Evolutionary conservation across 2,329 filamentous ascomycete genomes (phyloP), one percentile per base, ranked within the genome.

Genomic region (Diaporthe longicolla): DNA sequence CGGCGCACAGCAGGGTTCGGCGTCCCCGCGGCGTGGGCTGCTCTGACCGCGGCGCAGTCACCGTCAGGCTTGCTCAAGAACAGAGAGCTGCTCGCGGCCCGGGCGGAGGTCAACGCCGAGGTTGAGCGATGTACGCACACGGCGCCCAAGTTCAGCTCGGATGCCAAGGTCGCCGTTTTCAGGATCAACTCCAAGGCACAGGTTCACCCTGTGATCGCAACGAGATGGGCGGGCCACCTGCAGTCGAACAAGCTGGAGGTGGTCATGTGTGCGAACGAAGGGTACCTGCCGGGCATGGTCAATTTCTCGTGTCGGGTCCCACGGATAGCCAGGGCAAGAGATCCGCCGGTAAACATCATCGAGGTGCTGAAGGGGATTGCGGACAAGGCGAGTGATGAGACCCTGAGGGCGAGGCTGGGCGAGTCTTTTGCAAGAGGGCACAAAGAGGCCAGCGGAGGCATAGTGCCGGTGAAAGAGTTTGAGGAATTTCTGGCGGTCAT

Each of bases 241-340:
- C 87, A 87, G 61, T 90, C 89, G 1, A 84, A 87, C 63, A 88
- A 87, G 71, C 83, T 93, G 1, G 88, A 93, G 77, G 89, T 93
- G 1, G 85, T 94, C 10, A 84, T 93, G 77, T 91, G 91, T 5
- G 92, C 91, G 0, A 93, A 94, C 72, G 88, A 91, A 72, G 91
- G 91, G 0, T 93, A 93, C 76, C 79, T 92, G 0, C 86, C 88
- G 0, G 90, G 85, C 2, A 87, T 89, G 80, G 91, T 93, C 32
- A 92, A 93, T 78, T 93, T 93, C 81, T 92, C 89, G 1, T 93
- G 92, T 76, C 87, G 92, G 2, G 82, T 93, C 9, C 87, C 91
- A 0, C 84, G 87, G 61, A 88, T 86, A 73, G 91, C 91, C 2
- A 82, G 87, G 74, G 84, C 81, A 21, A 83, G 85, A 37, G 86